Percentiles rank a stretch among this genome's conserved stretches.
phyloP scores from a whole-genome alignment of 2,329 filamentous ascomycete species.

The Purpureocillium lavendulum region DNA sequence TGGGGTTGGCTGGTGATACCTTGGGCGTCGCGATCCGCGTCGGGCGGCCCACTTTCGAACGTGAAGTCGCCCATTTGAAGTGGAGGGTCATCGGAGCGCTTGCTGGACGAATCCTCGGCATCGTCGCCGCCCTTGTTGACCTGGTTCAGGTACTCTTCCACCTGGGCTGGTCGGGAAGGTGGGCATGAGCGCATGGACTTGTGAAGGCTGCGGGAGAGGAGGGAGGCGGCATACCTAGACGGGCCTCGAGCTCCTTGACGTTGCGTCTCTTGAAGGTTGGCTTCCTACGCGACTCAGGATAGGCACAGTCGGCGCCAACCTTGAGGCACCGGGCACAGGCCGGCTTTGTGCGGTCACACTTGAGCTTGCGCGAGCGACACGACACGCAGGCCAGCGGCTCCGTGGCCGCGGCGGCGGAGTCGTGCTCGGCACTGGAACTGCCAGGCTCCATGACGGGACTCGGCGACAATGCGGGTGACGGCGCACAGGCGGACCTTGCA shows the following conservation, averaged over 20 bases:
- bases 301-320: conserved; percentile 69
- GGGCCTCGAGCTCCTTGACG: conserved; percentile 81
- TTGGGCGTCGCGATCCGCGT: conserved; percentile 6
- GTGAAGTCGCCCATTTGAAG: conserved; percentile 6
- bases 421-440: background rate
- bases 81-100: conserved; percentile 2
- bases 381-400: conserved; percentile 69
- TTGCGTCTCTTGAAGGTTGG: conserved; percentile 82
- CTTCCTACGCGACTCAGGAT: conserved; percentile 84
- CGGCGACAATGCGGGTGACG: too few relatives aligned
- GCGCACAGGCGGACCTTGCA: too few relatives aligned
- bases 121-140: conserved; percentile 31
- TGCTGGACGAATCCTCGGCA: conserved; percentile 1
- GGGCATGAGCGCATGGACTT: too few relatives aligned
- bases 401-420: conserved; percentile 9
- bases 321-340: conserved; percentile 73
- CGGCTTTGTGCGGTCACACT: conserved; percentile 75
- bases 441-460: background rate
- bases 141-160: conserved; percentile 69
- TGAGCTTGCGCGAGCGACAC: conserved; percentile 76
- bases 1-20: conserved; percentile 5
- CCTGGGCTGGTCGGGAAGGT: conserved; percentile 52
- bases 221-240: conserved; percentile 53
- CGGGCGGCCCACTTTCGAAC: conserved; percentile 7
- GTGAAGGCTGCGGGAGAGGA: too few relatives aligned